Evolutionary conservation across 1,284 basidiomycete genomes (phyloP), one percentile per base, ranked within the genome.

Genomic region (Rhodotorula sp.): DNA sequence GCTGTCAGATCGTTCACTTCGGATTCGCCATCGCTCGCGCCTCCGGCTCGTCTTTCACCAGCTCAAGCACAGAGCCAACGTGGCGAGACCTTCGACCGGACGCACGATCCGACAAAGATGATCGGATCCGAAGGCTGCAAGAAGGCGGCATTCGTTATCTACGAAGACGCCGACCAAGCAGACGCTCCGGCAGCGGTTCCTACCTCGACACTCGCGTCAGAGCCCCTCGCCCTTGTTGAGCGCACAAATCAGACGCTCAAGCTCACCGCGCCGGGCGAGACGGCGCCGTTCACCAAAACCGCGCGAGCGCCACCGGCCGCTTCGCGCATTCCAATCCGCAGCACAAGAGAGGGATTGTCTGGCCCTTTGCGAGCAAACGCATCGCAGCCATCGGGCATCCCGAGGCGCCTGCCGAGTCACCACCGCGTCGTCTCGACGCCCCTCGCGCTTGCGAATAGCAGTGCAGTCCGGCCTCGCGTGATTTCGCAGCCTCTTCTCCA

Each of bases 271-370:
- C 12, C 19, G 43, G 23, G 54, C 18, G 23, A 12, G 4, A 28
- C 57, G 34, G 26, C 31, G 15, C 3, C 31, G 5, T 21, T 18
- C 31, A 12, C 14, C 5, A 55, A 60, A 34, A 28, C 1, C 26
- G 47, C 38, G 23, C 67, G 62, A 26, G 62, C 60, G 50, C 61
- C 64, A 38, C 66, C 67, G 14, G 34, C 64, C 15, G 66, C 61
- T 5, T 70, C 68, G 7, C 55, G 60, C 26, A 73, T 73, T 21
- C 72, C 72, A 0, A 43, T 43, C 38, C 38, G 38, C 38, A 10
- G 1, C 10, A 43, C 10, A 10, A 43, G 10, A 43, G 38, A 43
- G 38, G 10, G 38, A 2, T 43, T 43, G 38, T 43, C 38, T 43
- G 38, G 38, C 38, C 38, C 38, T 43, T 43, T 12, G 8, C 38